Evolutionary conservation across 352 stramenopile genomes (phyloP).

Genomic region (Blastocystis hominis): DNA sequence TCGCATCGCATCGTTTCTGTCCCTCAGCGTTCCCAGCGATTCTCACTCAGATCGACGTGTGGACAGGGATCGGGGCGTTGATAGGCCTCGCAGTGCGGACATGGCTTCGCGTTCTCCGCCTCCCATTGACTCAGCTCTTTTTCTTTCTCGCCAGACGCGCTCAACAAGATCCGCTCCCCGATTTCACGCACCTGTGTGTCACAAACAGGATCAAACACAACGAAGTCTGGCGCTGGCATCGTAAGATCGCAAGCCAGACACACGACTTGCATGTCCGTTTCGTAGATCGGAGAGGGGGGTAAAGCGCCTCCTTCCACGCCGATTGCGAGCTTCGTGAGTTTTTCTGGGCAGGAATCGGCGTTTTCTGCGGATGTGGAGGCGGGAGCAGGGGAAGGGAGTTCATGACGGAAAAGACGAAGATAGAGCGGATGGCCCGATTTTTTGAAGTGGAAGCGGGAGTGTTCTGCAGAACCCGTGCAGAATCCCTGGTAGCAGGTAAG

Average conservation of each 20-base stretch:
- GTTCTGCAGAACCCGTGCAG: neutral
- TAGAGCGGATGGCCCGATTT: conserved; percentile 46
- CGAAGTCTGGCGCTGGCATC: neutral
- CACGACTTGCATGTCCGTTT: neutral
- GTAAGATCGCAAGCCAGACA: neutral
- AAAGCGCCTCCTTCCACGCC: neutral
- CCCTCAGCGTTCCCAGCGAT: conserved; percentile 66
- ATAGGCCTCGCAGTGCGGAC: conserved; percentile 4
- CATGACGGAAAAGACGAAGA: neutral
- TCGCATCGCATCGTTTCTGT: conserved; percentile 67
- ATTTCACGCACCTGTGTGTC: neutral
- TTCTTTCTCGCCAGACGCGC: conserved; percentile 10
- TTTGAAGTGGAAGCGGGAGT: neutral
- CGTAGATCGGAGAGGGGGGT: neutral
- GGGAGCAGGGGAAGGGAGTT: neutral
- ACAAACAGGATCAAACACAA: neutral
- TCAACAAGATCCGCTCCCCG: neutral
- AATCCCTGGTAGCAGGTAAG: conserved; percentile 25
- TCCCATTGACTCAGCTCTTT: conserved; percentile 32
- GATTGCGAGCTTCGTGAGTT: neutral
- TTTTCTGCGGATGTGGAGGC: too few relatives aligned
- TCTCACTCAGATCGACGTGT: neutral
- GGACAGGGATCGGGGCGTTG: neutral
- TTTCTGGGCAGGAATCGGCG: too few relatives aligned
- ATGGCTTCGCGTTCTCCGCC: conserved; percentile 13